Evolutionary conservation across 345 rosid species (phyloP), one percentile per base, ranked within the genome.

Genomic region (Luvunga scandens): DNA sequence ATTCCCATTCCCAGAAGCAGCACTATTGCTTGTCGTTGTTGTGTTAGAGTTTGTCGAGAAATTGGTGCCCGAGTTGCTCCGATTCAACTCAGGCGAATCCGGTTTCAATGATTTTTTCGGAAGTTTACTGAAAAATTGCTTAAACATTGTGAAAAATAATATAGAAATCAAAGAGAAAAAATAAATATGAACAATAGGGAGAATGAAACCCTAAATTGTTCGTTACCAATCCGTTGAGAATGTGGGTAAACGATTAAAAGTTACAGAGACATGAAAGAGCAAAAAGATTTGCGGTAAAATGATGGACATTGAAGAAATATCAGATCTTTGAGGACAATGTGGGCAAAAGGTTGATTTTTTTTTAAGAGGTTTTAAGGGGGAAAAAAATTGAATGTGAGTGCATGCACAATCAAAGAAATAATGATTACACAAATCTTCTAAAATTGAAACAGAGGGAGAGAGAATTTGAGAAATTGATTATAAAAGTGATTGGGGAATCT

Each of bases 51-150:
- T 22, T 36, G 62, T 21, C 13, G 69, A 7, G 9, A 63, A 25
- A 30, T 66, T 22, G 27, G 79, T 72, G 82, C 69, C 78, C 2
- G 91, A 84, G 55, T 84, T 88, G 14, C 81, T 10, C 82, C 88
- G 85, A 77, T 80, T 74, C 31, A 75, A 77, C 78, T 89, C 95
- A 1, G 86, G 81, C 16, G 89, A 71, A 56, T 87, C 95, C 8
- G 89, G 19, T 82, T 90, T 90, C 18, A 84, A 81, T 22, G 95
- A 84, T 82, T 88, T 94, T 75, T 88, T 86, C 5, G 94, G 94
- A 71, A 92, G 84, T 77, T 91, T 94, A 81, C 93, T 88, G 61
- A 90, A 86, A 79, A 94, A 66, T 72, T 92, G 95, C 90, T 85
- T 92, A 27, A 92, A 79, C 98, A 94, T 94, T 53, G 78, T 73